Percentiles rank a stretch among this genome's conserved stretches.
phyloP scores from a whole-genome alignment of 257 asterid genomes.

The Solanum megistacrolobum region DNA sequence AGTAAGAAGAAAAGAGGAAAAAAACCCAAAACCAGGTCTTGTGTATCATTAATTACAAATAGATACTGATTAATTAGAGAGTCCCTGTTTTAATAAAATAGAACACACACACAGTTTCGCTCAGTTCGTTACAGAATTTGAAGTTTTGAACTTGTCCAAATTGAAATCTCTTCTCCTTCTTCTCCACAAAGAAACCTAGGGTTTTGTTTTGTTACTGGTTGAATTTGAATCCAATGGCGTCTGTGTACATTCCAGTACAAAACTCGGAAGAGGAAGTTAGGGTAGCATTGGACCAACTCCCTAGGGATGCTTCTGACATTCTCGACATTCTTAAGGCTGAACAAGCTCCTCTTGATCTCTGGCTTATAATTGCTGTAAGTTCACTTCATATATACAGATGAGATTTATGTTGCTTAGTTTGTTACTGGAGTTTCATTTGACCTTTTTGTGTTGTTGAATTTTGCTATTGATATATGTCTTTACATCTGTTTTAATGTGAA shows the following conservation, averaged over 20 bases:
- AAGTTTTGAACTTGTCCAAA: background rate
- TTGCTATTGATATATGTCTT: background rate
- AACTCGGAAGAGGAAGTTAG: slow-evolving; percentile 97
- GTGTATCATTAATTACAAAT: background rate
- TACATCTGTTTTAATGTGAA: background rate
- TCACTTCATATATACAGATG: background rate
- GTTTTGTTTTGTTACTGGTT: background rate
- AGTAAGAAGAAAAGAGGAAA: background rate
- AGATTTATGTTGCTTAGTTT: background rate
- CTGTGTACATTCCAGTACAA: slow-evolving; percentile 84
- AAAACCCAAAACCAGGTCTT: background rate
- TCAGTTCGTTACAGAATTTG: background rate
- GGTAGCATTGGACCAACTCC: slow-evolving; percentile 90
- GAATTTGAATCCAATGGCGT: slow-evolving; percentile 35
- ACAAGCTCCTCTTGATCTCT: slow-evolving; percentile 97
- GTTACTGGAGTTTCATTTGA: background rate
- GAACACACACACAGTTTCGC: background rate
- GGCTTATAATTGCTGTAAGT: slow-evolving; percentile 91
- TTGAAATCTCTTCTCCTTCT: background rate
- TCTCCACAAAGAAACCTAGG: background rate
- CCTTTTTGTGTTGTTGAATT: background rate
- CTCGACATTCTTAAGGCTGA: slow-evolving; percentile 97
- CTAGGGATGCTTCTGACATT: slow-evolving; percentile 96
- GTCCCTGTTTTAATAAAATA: background rate
- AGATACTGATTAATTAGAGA: background rate